A percentile compares a stretch with the other conserved stretches of the same genome.
Conservation (phyloP, 2,329 filamentous ascomycete genomes). For the Fusarium burgessii region DNA sequence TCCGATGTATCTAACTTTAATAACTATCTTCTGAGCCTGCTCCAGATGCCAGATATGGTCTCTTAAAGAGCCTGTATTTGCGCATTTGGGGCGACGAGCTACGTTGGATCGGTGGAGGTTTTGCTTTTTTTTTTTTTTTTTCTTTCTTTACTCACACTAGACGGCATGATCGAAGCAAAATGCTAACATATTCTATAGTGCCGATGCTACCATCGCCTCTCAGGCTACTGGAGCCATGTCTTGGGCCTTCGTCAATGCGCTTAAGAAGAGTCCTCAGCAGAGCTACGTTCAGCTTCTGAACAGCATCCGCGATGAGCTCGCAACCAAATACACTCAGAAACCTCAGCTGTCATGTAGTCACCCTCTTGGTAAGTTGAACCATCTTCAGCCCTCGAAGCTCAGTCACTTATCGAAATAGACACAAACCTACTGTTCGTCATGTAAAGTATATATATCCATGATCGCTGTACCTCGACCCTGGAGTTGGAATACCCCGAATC, state of each 20-base stretch:
- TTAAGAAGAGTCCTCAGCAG: conserved; percentile 97
- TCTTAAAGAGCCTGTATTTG: conserved; percentile 50
- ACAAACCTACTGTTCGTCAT: conserved; percentile 73
- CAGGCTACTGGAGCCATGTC: conserved; percentile 98
- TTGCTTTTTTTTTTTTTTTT: background rate
- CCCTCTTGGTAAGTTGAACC: conserved; percentile 79
- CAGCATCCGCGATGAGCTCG: conserved; percentile 92
- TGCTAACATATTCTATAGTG: conserved; percentile 62
- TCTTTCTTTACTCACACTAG: background rate
- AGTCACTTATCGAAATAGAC: conserved; percentile 56
- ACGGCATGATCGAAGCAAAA: background rate
- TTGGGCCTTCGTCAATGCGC: conserved; percentile 91
- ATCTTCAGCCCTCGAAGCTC: background rate
- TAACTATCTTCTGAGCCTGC: conserved; percentile 49
- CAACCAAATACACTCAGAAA: conserved; percentile 91
- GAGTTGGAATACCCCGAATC: conserved; percentile 22
- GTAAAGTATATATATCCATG: conserved; percentile 54
- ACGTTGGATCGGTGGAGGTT: conserved; percentile 52
- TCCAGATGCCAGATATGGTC: conserved; percentile 56
- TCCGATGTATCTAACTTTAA: conserved; percentile 38
- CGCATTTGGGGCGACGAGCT: conserved; percentile 60
- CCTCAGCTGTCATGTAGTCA: conserved; percentile 98
- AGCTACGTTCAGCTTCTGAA: conserved; percentile 97
- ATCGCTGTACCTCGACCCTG: conserved; percentile 25
- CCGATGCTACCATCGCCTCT: conserved; percentile 90